A percentile compares a stretch with the other conserved stretches of the same genome.
Evolutionary conservation across 2,329 filamentous ascomycete genomes (phyloP).

Genomic region (Pseudocercospora crystallina): DNA sequence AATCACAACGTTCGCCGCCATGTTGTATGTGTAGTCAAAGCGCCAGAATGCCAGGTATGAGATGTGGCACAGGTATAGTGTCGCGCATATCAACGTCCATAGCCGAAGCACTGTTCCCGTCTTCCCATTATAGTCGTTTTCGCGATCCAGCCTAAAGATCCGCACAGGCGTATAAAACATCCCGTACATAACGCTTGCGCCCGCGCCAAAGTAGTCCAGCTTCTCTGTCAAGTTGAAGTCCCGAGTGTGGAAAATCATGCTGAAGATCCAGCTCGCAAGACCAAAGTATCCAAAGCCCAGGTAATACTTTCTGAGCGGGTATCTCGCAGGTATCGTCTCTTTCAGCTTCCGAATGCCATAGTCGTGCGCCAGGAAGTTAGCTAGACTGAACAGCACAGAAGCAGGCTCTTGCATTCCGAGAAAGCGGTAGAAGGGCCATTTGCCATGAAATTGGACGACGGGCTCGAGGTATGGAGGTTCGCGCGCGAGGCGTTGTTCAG

Average conservation of each 20-base stretch:
- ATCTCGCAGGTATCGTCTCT: constrained; percentile 67
- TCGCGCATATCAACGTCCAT: constrained; percentile 73
- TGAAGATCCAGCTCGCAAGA: constrained; percentile 80
- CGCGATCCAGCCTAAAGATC: constrained; percentile 76
- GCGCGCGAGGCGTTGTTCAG: constrained; percentile 65
- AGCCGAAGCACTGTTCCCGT: constrained; percentile 57
- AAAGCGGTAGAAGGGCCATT: constrained; percentile 94
- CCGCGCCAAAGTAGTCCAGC: constrained; percentile 93
- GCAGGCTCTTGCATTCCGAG: constrained; percentile 93
- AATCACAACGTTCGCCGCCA: constrained; percentile 85
- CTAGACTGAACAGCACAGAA: constrained; percentile 85
- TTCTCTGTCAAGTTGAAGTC: constrained; percentile 87
- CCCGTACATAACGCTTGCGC: constrained; percentile 85
- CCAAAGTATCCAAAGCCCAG: constrained; percentile 76
- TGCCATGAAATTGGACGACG: constrained; percentile 92
- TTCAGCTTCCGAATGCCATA: constrained; percentile 71
- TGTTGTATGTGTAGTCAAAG: constrained; percentile 98
- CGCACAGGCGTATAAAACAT: constrained; percentile 81
- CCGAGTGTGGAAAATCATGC: constrained; percentile 86
- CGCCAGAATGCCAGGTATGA: constrained; percentile 78
- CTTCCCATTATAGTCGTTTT: constrained; percentile 39
- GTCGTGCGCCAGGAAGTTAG: constrained; percentile 86
- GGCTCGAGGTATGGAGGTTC: constrained; percentile 64
- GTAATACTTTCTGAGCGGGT: constrained; percentile 80
- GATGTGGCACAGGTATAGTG: constrained; percentile 74